Evolutionary conservation across 164 flowering plant species (phyloP).

Genomic region (Warburgia ugandensis): DNA sequence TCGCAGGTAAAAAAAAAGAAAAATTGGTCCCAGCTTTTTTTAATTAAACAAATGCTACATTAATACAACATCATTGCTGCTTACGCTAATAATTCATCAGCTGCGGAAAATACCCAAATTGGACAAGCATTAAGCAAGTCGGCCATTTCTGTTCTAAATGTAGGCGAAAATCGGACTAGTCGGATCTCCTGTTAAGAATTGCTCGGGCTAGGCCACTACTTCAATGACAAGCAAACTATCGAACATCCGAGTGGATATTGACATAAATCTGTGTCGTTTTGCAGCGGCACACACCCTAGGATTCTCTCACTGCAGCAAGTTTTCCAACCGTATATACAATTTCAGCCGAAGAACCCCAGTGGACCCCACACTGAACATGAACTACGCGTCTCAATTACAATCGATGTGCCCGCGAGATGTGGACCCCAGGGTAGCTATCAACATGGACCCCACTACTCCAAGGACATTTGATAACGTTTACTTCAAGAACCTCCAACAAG

Average conservation of each 20-base stretch:
- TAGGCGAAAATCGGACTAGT: no score
- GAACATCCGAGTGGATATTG: neutral
- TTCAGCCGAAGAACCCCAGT: slow-evolving; percentile 11
- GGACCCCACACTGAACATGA: slow-evolving; percentile 46
- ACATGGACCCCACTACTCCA: slow-evolving; percentile 80
- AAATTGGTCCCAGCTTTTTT: no score
- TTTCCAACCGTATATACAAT: slow-evolving; percentile 46
- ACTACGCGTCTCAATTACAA: slow-evolving; percentile 39
- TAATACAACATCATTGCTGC: no score
- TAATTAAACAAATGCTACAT: no score
- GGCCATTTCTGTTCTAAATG: no score
- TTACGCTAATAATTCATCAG: no score
- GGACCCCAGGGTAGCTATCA: slow-evolving; percentile 62
- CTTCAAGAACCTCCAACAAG: slow-evolving; percentile 57
- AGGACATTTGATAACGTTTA: slow-evolving; percentile 58
- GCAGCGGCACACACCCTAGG: slow-evolving; percentile 71
- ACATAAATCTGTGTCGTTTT: neutral
- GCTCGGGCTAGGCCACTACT: neutral
- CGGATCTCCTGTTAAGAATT: neutral
- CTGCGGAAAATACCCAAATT: no score
- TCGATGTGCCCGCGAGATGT: slow-evolving; percentile 58
- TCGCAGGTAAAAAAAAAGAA: no score
- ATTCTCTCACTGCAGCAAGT: slow-evolving; percentile 54
- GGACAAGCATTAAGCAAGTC: no score
- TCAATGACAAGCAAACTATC: neutral